Evolutionary conservation across 345 rosid genomes (phyloP).

Genomic region (Arabidopsis suecica): DNA sequence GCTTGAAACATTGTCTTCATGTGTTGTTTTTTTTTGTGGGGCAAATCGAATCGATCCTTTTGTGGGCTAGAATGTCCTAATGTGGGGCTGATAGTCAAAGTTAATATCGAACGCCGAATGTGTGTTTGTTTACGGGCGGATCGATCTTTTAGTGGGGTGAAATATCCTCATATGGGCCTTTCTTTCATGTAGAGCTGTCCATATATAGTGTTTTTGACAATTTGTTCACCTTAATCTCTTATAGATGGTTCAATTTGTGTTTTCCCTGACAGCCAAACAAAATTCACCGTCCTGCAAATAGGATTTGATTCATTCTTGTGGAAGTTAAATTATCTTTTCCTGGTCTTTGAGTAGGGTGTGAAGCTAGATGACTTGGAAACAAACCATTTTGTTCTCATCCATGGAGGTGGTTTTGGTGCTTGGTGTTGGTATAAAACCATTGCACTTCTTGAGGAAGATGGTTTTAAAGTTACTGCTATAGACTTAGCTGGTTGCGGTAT

Average conservation of each 20-base stretch:
- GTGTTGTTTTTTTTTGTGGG: too few relatives aligned
- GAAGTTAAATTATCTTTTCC: neutral
- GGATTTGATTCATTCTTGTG: neutral
- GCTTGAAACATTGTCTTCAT: neutral
- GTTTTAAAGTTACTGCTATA: slow-evolving; percentile 85
- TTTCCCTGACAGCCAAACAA: neutral
- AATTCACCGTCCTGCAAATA: neutral
- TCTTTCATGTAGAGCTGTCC: too few relatives aligned
- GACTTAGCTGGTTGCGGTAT: slow-evolving; percentile 95
- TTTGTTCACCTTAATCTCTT: neutral
- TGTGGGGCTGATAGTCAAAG: too few relatives aligned
- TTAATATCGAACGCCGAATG: too few relatives aligned
- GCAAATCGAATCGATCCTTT: too few relatives aligned
- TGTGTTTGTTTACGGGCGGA: too few relatives aligned
- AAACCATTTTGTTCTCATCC: slow-evolving; percentile 82
- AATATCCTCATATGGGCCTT: too few relatives aligned
- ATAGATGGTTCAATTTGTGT: slow-evolving; percentile 3
- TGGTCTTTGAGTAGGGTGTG: slow-evolving; percentile 56
- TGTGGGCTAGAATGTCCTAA: too few relatives aligned
- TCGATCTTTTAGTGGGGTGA: too few relatives aligned
- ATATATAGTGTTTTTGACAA: neutral
- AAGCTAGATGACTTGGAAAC: slow-evolving; percentile 83
- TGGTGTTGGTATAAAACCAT: slow-evolving; percentile 99
- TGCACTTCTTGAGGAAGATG: slow-evolving; percentile 87
- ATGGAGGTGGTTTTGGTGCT: slow-evolving; percentile 99